Evolutionary conservation across 768 basidiomycete species (phyloP), one percentile per base, ranked within the genome.

Genomic region (Punctularia strigosozonata): DNA sequence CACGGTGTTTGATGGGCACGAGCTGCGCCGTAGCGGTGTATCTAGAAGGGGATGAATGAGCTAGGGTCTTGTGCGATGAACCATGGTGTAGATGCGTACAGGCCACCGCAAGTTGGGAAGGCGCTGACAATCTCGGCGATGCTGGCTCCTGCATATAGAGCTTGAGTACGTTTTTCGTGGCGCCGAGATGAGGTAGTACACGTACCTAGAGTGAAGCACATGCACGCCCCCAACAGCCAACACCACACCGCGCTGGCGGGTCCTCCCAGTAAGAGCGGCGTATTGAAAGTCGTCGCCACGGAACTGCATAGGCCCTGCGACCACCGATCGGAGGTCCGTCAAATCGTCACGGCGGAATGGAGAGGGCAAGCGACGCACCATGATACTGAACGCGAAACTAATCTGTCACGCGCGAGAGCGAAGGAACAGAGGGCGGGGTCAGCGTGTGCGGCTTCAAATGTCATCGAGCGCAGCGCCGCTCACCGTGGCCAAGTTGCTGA

Each of bases 21-120:
- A 84, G 60, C 50, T 76, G 74, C n/a, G 81, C 80, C 20, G 82
- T 84, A 3, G 83, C 83, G n/a, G 81, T 82, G 47, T 85, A 85
- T 46, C 77, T 81, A 38, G 28, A n/a, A 38, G 23, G 32, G 18
- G 15, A 21, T 35, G 10, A 30, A 15, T 23, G 18, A 15, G 37
- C 19, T n/a, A n/a, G 12, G 17, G 19, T 18, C 25, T n/a, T 14
- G 18, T 6, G 22, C 15, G 39, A 36, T 15, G 28, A 31, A 7
- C 20, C 8, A 10, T 14, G 25, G 19, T 15, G 22, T n/a, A 13
- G 14, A 3, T 26, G 62, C 75, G 57, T 46, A 77, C 70, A 83
- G 53, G 46, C 80, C 80, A 39, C 80, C 79, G 44, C 78, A 80
- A 3, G 80, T 82, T 8, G 80, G 80, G 54, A 70, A 83, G 0